These are phyloP conservation scores for Rhizopogon vulgaris DNA, from an alignment of 768 basidiomycete genomes.

Conservation along the genomic window DNA sequence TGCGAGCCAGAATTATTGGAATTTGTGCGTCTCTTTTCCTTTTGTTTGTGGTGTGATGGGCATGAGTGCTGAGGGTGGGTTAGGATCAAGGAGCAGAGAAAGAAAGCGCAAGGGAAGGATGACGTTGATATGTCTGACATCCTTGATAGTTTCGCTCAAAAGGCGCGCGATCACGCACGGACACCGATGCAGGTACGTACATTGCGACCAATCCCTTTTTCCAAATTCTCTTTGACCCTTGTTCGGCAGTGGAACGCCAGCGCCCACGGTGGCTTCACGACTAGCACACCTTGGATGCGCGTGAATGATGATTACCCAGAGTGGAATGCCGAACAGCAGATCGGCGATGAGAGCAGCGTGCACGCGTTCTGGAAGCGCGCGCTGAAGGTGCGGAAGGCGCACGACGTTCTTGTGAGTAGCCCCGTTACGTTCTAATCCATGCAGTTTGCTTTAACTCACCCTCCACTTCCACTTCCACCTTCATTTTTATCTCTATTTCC, in stretches of 20 bases:
- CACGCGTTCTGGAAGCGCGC: conserved; percentile 56
- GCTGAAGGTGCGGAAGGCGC: conserved; percentile 43
- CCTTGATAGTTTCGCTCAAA: conserved; percentile 48
- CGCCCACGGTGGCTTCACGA: conserved; percentile 57
- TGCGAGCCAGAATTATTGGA: conserved; percentile 54
- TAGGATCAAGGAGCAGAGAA: conserved; percentile 36
- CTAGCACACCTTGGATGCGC: conserved; percentile 67
- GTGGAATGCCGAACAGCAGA: conserved; percentile 52
- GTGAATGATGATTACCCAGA: conserved; percentile 60
- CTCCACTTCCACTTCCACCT: no score
- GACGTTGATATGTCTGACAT: conserved; percentile 59
- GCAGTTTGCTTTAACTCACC: neutral
- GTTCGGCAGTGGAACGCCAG: conserved; percentile 47
- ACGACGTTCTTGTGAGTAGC: neutral
- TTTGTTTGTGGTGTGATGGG: neutral
- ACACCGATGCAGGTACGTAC: conserved; percentile 57
- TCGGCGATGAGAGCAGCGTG: conserved; percentile 45
- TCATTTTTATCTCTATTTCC: neutral
- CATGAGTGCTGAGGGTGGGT: neutral
- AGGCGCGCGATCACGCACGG: conserved; percentile 67
- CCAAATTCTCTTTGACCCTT: neutral
- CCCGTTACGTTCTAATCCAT: neutral
- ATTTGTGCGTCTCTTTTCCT: conserved; percentile 34
- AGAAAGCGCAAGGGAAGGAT: conserved; percentile 21
- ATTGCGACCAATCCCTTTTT: neutral